Evolutionary conservation across 257 asterid species (phyloP).

Genomic region (Solanum lignicaule): DNA sequence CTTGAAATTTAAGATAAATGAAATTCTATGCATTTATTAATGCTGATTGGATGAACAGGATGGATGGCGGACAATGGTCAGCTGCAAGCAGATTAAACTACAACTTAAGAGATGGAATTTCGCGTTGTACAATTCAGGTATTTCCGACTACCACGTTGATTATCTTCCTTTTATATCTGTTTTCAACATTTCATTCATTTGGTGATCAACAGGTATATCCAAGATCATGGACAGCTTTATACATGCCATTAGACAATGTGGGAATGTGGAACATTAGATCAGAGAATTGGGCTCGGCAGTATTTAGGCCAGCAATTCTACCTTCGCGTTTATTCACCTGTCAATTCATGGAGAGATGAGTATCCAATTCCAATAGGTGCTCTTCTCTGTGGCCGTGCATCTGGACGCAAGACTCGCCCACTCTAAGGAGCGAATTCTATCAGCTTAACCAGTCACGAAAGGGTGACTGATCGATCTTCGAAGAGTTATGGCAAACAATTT

Average conservation of each 20-base stretch:
- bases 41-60: conserved; percentile 5
- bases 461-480: conserved; percentile 6
- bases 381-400: conserved; percentile 36
- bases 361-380: conserved; percentile 31
- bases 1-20: neutral
- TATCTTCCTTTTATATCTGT: neutral
- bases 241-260: conserved; percentile 41
- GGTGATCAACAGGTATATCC: conserved; percentile 28
- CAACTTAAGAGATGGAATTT: conserved; percentile 28
- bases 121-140: conserved; percentile 31
- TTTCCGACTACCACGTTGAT: neutral
- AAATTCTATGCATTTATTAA: neutral
- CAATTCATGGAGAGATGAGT: conserved; percentile 36
- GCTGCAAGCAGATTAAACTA: conserved; percentile 24
- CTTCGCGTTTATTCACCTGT: conserved; percentile 29
- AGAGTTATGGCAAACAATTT: neutral
- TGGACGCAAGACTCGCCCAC: conserved; percentile 17
- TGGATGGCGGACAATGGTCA: conserved; percentile 32
- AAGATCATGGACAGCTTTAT: conserved; percentile 32
- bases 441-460: conserved; percentile 18
- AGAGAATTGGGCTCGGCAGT: conserved; percentile 35
- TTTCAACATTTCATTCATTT: neutral
- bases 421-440: neutral
- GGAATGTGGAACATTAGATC: conserved; percentile 47
- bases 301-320: conserved; percentile 39